A percentile compares a stretch with the other conserved stretches of the same genome.
phyloP scores from a whole-genome alignment of 2,329 filamentous ascomycete species.

The Calonectria honghensis region DNA sequence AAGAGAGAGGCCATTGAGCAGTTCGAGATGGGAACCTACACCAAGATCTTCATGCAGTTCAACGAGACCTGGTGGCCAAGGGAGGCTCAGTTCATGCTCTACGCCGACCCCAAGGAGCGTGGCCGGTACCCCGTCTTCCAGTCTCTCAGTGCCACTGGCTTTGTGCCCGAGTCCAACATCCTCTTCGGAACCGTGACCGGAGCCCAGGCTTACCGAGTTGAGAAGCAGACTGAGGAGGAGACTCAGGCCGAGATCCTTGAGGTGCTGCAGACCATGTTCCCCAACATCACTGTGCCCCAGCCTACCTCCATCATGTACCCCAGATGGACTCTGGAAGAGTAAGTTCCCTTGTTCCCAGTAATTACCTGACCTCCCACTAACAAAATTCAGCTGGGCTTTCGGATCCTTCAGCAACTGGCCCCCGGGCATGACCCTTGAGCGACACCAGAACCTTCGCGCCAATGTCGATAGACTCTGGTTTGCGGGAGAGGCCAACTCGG shows the following conservation, averaged over 20 bases:
- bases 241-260: conserved; percentile 74
- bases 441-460: conserved; percentile 81
- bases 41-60: conserved; percentile 84
- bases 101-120: conserved; percentile 64
- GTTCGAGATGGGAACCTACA: conserved; percentile 83
- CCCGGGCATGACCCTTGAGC: conserved; percentile 75
- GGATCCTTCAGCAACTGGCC: conserved; percentile 83
- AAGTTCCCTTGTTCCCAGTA: conserved; percentile 22
- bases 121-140: conserved; percentile 77
- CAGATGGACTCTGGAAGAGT: conserved; percentile 51
- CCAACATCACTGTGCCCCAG: conserved; percentile 72
- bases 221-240: conserved; percentile 74
- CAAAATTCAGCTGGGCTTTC: conserved; percentile 63
- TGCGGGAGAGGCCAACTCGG: conserved; percentile 78
- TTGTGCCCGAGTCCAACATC: conserved; percentile 77
- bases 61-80: conserved; percentile 78
- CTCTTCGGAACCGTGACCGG: conserved; percentile 79
- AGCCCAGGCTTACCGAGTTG: conserved; percentile 73
- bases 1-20: conserved; percentile 78
- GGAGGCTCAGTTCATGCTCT: conserved; percentile 66
- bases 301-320: conserved; percentile 78
- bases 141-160: conserved; percentile 74
- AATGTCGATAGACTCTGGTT: conserved; percentile 78
- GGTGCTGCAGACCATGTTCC: conserved; percentile 78
- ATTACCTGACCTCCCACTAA: conserved; percentile 1